Evolutionary conservation across 805 yeast species (phyloP).

Genomic region (Kazachstania africana): DNA sequence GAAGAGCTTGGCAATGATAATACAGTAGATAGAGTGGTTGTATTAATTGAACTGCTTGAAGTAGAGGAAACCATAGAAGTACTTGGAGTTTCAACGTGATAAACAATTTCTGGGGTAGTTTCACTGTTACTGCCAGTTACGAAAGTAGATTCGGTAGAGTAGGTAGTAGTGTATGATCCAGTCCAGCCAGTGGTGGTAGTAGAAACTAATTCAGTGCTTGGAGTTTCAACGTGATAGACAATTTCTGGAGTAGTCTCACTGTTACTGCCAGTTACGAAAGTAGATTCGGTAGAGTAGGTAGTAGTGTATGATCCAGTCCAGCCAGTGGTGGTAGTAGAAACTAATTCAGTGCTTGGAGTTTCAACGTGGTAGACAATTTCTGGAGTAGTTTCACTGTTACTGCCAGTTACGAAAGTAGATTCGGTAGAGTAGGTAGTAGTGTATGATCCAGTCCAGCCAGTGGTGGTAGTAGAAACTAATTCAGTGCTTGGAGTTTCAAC

Average conservation of each 20-base stretch:
- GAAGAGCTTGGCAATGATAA: neutral
- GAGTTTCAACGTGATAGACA: conserved; percentile 8
- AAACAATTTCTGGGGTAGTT: conserved; percentile 6
- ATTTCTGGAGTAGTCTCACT: conserved; percentile 7
- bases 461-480: conserved; percentile 4
- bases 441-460: conserved; percentile 10
- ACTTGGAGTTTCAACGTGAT: conserved; percentile 11
- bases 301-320: conserved; percentile 12
- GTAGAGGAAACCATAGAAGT: neutral
- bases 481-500: neutral
- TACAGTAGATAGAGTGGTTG: neutral
- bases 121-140: conserved; percentile 6
- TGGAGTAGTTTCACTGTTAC: conserved; percentile 4
- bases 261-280: conserved; percentile 5
- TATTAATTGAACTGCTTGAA: neutral
- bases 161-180: conserved; percentile 7
- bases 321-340: conserved; percentile 6
- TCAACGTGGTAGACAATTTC: conserved; percentile 9
- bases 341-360: conserved; percentile 3
- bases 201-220: conserved; percentile 1
- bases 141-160: conserved; percentile 5
- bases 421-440: conserved; percentile 12
- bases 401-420: conserved; percentile 4
- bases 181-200: conserved; percentile 10
- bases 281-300: conserved; percentile 10